Conservation (phyloP, 1,139 yeast genomes). For the Hyphopichia buzzinii region DNA sequence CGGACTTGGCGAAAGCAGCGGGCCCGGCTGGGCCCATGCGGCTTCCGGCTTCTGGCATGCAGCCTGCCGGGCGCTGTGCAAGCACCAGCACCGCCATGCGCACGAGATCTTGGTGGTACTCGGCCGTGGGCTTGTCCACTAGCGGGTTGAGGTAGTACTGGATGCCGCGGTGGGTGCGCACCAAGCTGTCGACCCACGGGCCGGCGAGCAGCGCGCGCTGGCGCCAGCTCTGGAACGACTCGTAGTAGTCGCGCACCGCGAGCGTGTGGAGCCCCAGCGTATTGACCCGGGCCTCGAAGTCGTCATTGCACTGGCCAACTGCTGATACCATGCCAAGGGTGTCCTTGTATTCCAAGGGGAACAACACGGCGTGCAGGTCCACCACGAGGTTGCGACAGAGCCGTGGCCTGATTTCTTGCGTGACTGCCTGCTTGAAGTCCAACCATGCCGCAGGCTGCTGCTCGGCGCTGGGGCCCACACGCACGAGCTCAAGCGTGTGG, state of each 20-base stretch:
- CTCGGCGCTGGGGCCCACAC: background rate
- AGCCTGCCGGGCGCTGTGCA: background rate
- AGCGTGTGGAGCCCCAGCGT: conserved; percentile 1
- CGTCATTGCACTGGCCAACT: conserved; percentile 2
- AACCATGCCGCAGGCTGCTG: background rate
- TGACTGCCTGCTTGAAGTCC: background rate
- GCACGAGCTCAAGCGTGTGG: background rate
- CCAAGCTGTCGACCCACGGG: conserved; percentile 5
- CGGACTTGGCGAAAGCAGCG: background rate
- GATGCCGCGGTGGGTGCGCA: conserved; percentile 10
- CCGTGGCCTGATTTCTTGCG: background rate
- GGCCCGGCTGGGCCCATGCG: background rate
- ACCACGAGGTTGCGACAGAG: background rate
- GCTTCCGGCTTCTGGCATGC: background rate
- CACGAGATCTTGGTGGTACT: conserved; percentile 10
- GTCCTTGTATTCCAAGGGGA: background rate
- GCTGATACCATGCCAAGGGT: background rate
- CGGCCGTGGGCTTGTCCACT: conserved; percentile 7
- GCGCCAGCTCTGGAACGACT: conserved; percentile 11
- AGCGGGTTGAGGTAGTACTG: conserved; percentile 14
- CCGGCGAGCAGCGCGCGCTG: conserved; percentile 2
- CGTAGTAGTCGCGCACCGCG: conserved; percentile 9
- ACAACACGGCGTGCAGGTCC: background rate
- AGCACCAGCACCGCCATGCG: conserved; percentile 5
- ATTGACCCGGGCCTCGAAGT: conserved; percentile 6